A percentile compares a stretch with the other conserved stretches of the same genome.
Evolutionary conservation across 1,284 basidiomycete genomes (phyloP).

Genomic region (Ceratobasidium sp.): DNA sequence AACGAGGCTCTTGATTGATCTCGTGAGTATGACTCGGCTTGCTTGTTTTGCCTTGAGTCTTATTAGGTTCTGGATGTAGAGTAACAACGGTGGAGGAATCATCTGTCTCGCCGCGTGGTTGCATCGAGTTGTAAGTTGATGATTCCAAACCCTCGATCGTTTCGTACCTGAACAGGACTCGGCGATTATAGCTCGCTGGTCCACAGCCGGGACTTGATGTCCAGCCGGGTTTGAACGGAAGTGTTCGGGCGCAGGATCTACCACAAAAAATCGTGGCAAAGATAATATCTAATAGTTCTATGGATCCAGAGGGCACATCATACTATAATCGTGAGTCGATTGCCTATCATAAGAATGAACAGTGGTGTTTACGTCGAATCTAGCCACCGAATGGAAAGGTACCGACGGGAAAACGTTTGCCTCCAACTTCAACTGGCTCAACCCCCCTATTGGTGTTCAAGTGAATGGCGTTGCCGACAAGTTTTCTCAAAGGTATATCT

Average conservation of each 20-base stretch:
- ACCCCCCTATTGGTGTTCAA: conserved; percentile 10
- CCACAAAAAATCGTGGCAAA: conserved; percentile 23
- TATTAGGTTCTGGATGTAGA: conserved; percentile 49
- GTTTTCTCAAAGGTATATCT: conserved; percentile 25
- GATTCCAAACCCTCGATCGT: no score
- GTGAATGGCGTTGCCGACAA: conserved; percentile 20
- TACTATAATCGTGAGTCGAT: conserved; percentile 18
- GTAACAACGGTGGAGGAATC: conserved; percentile 64
- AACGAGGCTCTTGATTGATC: conserved; percentile 64
- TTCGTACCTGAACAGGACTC: background rate
- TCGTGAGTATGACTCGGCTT: conserved; percentile 52
- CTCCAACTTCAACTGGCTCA: conserved; percentile 29
- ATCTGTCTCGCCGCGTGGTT: conserved; percentile 33
- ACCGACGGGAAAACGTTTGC: background rate
- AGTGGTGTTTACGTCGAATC: background rate
- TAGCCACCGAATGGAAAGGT: conserved; percentile 11
- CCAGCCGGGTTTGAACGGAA: conserved; percentile 29
- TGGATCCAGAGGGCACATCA: background rate
- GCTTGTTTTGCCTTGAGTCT: background rate
- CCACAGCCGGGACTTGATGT: conserved; percentile 7
- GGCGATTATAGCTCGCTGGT: conserved; percentile 29
- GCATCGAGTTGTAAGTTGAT: conserved; percentile 21
- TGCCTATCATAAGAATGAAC: background rate
- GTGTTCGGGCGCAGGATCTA: conserved; percentile 24
- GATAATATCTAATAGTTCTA: background rate